Evolutionary conservation across 768 basidiomycete genomes (phyloP), one percentile per base, ranked within the genome.

Genomic region (Tricholoma hemisulphureum): DNA sequence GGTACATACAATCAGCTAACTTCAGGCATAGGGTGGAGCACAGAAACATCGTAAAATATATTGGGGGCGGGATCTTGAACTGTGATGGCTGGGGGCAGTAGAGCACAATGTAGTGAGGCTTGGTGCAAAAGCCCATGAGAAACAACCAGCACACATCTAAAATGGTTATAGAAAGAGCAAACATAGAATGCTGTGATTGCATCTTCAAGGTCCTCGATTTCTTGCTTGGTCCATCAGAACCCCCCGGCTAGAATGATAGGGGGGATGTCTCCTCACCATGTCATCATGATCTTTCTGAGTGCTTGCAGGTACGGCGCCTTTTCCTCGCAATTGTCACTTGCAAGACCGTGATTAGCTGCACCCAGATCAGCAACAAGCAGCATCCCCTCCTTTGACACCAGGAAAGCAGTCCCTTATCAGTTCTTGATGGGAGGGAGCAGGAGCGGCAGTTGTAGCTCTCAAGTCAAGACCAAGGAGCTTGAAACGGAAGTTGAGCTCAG

Each of bases 81-180:
- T n/a, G n/a, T n/a, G n/a, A n/a, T n/a, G n/a, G n/a, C n/a, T n/a
- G 31, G 16, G 13, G 34, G n/a, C 4, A 48, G 34, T 23, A n/a
- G n/a, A 5, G n/a, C n/a, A 21, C 9, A 34, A 32, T 29, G 37
- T 39, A n/a, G 35, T n/a, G n/a, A 58, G 10, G 14, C 20, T 10
- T 9, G 26, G 28, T 55, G 41, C 6, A 53, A 60, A 21, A 63
- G 58, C 2, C 48, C 28, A n/a, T 29, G 23, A 9, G 58, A 53
- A 34, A 63, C 45, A 24, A 60, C 46, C 4, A 53, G 56, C 23
- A 58, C 53, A 18, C 28, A 56, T 13, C 41, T 6, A 23, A 62
- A 62, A 41, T 62, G 24, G n/a, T 51, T 57, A 31, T 39, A 62
- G 26, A 62, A 62, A 16, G 46, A 56, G 24, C 59, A 53, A 1